These are phyloP conservation scores for Geotrichum candidum DNA, from an alignment of 1,139 yeast genomes.

Conservation along the genomic window DNA sequence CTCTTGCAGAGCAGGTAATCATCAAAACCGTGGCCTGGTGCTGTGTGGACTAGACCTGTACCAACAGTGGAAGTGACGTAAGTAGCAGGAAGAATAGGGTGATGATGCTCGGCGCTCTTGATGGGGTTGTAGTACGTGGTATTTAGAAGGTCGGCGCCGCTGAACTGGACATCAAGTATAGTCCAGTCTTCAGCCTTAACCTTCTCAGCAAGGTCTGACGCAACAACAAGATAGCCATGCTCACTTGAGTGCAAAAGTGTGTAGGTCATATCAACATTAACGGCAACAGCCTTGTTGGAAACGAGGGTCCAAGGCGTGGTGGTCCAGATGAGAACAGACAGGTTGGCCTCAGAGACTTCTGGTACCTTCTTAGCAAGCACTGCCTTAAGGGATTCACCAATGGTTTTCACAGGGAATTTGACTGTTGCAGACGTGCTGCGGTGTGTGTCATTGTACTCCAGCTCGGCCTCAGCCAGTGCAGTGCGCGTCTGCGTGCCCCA, in stretches of 20 bases:
- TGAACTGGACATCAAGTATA: slow-evolving; percentile 18
- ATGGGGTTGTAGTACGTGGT: slow-evolving; percentile 45
- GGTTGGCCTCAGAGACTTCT: slow-evolving; percentile 7
- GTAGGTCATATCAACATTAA: slow-evolving; percentile 55
- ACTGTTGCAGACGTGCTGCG: slow-evolving; percentile 65
- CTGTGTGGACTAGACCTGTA: slow-evolving; percentile 93
- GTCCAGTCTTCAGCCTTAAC: slow-evolving; percentile 17
- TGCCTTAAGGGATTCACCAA: slow-evolving; percentile 2
- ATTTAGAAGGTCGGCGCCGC: slow-evolving; percentile 46
- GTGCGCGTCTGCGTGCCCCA: slow-evolving; percentile 96
- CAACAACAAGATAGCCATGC: slow-evolving; percentile 35
- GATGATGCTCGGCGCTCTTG: slow-evolving; percentile 31
- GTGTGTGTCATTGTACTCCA: slow-evolving; percentile 76
- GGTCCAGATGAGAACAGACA: slow-evolving; percentile 66
- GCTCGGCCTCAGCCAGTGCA: slow-evolving; percentile 93
- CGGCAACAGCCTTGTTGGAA: slow-evolving; percentile 78
- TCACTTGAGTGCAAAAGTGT: slow-evolving; percentile 39
- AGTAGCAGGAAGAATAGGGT: slow-evolving; percentile 66
- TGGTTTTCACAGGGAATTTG: slow-evolving; percentile 49
- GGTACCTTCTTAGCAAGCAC: neutral
- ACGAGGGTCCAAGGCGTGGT: slow-evolving; percentile 98
- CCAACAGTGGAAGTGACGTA: slow-evolving; percentile 83
- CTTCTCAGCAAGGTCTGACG: slow-evolving; percentile 23
- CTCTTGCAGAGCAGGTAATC: slow-evolving; percentile 70
- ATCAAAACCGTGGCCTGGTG: slow-evolving; percentile 97